A percentile compares a stretch with the other conserved stretches of the same genome.
phyloP scores from a whole-genome alignment of 2,329 filamentous ascomycete genomes.

The Claviceps cyperi region DNA sequence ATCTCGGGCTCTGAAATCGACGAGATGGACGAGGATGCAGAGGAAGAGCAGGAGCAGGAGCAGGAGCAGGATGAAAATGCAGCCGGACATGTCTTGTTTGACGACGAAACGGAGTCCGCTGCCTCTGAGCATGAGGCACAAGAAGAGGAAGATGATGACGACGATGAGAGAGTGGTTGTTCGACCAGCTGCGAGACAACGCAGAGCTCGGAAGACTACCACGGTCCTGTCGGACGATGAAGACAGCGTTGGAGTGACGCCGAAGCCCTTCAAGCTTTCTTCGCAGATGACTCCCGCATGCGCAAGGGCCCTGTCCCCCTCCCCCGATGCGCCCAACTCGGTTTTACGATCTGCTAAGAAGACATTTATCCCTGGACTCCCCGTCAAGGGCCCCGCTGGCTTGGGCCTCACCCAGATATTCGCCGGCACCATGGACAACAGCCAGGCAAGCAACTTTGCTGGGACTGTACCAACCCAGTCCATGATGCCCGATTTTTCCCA shows the following conservation, averaged over 20 bases:
- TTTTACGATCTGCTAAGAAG: constrained; percentile 54
- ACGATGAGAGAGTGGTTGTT: constrained; percentile 21
- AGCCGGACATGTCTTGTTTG: constrained; percentile 18
- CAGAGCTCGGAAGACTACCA: constrained; percentile 33
- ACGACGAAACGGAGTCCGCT: constrained; percentile 25
- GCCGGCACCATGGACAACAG: constrained; percentile 64
- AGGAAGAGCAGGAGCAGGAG: constrained; percentile 27
- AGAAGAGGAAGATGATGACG: constrained; percentile 16
- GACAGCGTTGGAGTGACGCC: constrained; percentile 33
- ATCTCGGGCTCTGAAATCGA: constrained; percentile 31
- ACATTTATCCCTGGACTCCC: constrained; percentile 56
- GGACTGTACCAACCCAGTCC: constrained; percentile 25
- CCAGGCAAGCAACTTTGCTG: constrained; percentile 20
- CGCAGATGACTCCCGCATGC: constrained; percentile 27
- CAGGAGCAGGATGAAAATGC: constrained; percentile 19
- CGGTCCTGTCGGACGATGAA: constrained; percentile 49
- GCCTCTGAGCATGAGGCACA: constrained; percentile 17
- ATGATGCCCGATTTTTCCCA: constrained; percentile 43
- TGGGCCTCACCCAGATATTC: constrained; percentile 82
- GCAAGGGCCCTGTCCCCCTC: constrained; percentile 31
- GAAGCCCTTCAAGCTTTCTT: constrained; percentile 24
- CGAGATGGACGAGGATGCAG: constrained; percentile 15
- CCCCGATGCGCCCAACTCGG: constrained; percentile 42
- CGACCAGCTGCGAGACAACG: constrained; percentile 28
- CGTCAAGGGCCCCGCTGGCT: constrained; percentile 42